These are phyloP conservation scores for Eleusine coracana DNA, from an alignment of 176 grass and related monocot species.

Conservation along the genomic window DNA sequence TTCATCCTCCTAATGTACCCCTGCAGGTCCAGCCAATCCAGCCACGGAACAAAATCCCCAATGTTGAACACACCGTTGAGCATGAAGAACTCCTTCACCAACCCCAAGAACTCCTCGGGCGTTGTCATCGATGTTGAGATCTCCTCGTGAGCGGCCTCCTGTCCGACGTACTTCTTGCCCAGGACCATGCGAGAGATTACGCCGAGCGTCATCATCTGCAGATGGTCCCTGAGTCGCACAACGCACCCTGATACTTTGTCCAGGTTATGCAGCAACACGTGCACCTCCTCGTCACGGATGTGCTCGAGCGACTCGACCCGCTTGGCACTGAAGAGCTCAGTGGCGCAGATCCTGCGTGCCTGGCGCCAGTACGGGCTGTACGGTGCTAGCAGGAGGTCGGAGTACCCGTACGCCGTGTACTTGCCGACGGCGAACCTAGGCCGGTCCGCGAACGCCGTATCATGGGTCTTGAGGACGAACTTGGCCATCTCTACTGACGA, in stretches of 20 bases:
- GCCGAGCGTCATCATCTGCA: constrained; percentile 47
- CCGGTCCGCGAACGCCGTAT: constrained; percentile 43
- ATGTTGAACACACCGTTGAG: constrained; percentile 71
- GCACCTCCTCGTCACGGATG: constrained; percentile 50
- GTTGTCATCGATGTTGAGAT: too few species aligned
- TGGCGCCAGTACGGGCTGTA: constrained; percentile 60
- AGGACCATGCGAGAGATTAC: constrained; percentile 65
- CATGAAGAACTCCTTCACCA: constrained; percentile 62
- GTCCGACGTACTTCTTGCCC: constrained; percentile 54
- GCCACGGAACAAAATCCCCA: constrained; percentile 59
- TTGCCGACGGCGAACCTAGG: constrained; percentile 39
- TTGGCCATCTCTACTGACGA: constrained; percentile 50
- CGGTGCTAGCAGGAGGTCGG: constrained; percentile 44
- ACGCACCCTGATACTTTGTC: background rate
- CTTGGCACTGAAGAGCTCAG: constrained; percentile 53
- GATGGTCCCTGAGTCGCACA: constrained; percentile 51
- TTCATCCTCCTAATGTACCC: constrained; percentile 71
- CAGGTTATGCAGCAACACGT: constrained; percentile 33
- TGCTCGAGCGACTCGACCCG: constrained; percentile 50
- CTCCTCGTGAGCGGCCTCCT: too few species aligned
- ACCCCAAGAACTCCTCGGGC: constrained; percentile 52
- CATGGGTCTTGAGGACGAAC: constrained; percentile 60
- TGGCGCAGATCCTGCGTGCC: constrained; percentile 50
- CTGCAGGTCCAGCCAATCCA: constrained; percentile 59
- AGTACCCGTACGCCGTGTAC: constrained; percentile 55